These are phyloP conservation scores for Trichoderma koningiopsis DNA, from an alignment of 2,329 filamentous ascomycete species.

Conservation along the genomic window DNA sequence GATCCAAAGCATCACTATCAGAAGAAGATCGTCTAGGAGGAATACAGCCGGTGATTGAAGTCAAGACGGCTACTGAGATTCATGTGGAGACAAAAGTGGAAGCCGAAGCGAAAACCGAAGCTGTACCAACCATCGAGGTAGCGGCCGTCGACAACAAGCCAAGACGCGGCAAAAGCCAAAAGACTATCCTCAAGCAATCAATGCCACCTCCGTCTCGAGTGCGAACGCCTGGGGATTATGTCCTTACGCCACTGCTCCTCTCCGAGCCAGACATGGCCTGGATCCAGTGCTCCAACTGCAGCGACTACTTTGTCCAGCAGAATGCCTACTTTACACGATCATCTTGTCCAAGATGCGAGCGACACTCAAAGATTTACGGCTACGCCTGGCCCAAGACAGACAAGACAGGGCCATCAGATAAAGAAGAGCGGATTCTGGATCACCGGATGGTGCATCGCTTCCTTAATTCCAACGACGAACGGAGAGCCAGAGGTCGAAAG, in stretches of 20 bases:
- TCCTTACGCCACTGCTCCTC: slow-evolving; percentile 74
- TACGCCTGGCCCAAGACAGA: slow-evolving; percentile 97
- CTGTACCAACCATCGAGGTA: slow-evolving; percentile 24
- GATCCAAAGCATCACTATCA: not conserved
- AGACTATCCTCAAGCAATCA: slow-evolving; percentile 40
- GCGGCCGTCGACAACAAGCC: slow-evolving; percentile 21
- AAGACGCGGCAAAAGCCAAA: slow-evolving; percentile 42
- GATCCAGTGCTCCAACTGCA: slow-evolving; percentile 87
- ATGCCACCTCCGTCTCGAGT: slow-evolving; percentile 38
- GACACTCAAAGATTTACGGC: slow-evolving; percentile 93
- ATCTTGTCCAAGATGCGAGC: slow-evolving; percentile 88
- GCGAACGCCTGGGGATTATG: slow-evolving; percentile 76
- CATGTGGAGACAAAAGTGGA: not conserved
- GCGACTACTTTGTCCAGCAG: slow-evolving; percentile 78
- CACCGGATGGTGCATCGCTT: slow-evolving; percentile 89
- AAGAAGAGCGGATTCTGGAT: slow-evolving; percentile 72
- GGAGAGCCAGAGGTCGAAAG: slow-evolving; percentile 50
- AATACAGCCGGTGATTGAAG: not conserved
- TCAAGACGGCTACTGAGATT: not conserved
- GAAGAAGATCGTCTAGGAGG: not conserved
- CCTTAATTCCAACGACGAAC: slow-evolving; percentile 70
- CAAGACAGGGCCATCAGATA: slow-evolving; percentile 72
- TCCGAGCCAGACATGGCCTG: slow-evolving; percentile 75
- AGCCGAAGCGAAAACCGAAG: slow-evolving; percentile 27
- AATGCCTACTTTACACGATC: slow-evolving; percentile 85